These are phyloP conservation scores for Dianthus caryophyllus DNA, from an alignment of 148 eudicot species.

Conservation along the genomic window DNA sequence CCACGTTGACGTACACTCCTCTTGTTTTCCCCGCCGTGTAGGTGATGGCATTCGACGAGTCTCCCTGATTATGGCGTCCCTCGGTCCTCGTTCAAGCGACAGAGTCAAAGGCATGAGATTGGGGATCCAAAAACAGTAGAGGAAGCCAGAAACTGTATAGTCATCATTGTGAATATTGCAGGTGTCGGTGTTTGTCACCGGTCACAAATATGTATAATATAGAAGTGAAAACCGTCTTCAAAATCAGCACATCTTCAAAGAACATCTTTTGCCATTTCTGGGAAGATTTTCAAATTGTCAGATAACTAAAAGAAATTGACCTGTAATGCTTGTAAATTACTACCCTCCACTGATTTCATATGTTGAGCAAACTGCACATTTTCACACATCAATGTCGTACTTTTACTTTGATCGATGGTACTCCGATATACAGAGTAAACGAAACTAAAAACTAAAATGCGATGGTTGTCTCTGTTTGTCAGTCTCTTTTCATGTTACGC, in stretches of 20 bases:
- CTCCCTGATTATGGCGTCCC: constrained; percentile 37
- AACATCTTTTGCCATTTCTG: constrained; percentile 18
- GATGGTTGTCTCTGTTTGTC: too few relatives aligned
- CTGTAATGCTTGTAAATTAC: constrained; percentile 16
- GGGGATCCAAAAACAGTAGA: constrained; percentile 18
- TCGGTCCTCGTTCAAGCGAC: constrained; percentile 28
- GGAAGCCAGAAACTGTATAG: constrained; percentile 33
- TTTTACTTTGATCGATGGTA: too few relatives aligned
- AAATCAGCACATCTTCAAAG: constrained; percentile 10
- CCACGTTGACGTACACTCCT: not conserved
- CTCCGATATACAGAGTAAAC: too few relatives aligned
- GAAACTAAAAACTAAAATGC: too few relatives aligned
- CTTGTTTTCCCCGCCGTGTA: constrained; percentile 26
- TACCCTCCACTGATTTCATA: not conserved
- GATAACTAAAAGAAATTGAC: constrained; percentile 1
- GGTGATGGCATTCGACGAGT: constrained; percentile 82
- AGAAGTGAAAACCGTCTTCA: constrained; percentile 11
- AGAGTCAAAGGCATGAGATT: constrained; percentile 15
- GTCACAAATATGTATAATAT: constrained; percentile 11
- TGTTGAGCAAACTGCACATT: too few relatives aligned
- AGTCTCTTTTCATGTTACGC: too few relatives aligned
- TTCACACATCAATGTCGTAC: too few relatives aligned
- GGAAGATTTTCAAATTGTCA: constrained; percentile 6
- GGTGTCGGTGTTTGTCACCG: constrained; percentile 25
- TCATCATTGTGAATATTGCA: constrained; percentile 45